Conservation (phyloP, 2,329 filamentous ascomycete species). For the Colletotrichum gigasporum region DNA sequence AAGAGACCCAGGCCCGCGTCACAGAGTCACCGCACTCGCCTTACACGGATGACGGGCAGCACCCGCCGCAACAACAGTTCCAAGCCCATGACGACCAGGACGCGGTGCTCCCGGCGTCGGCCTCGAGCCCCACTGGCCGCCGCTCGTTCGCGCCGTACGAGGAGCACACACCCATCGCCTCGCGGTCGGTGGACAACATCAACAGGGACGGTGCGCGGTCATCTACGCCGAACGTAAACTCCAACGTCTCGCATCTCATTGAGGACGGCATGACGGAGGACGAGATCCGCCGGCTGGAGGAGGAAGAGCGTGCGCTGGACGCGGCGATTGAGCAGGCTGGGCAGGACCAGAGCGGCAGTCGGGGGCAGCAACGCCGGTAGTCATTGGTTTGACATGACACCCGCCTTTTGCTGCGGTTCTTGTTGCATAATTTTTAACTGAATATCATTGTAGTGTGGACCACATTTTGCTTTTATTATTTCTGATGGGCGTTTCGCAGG, state of each 20-base stretch:
- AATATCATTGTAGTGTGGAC: neutral
- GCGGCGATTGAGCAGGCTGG: conserved; percentile 62
- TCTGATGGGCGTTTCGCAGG: neutral
- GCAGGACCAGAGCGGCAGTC: conserved; percentile 14
- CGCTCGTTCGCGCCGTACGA: conserved; percentile 13
- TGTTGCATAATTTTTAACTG: neutral
- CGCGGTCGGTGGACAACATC: conserved; percentile 14
- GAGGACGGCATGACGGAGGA: conserved; percentile 70
- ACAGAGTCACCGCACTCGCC: conserved; percentile 52
- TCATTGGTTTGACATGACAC: too few relatives aligned
- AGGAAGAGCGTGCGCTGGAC: conserved; percentile 67
- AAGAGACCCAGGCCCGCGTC: conserved; percentile 51
- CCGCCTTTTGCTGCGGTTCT: neutral
- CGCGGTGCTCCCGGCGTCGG: neutral
- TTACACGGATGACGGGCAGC: conserved; percentile 52
- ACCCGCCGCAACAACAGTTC: conserved; percentile 21
- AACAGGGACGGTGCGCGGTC: conserved; percentile 12
- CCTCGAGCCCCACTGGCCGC: conserved; percentile 3
- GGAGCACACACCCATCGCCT: conserved; percentile 6
- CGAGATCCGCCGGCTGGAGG: conserved; percentile 64
- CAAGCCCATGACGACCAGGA: neutral
- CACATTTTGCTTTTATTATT: neutral
- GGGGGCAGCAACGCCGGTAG: conserved; percentile 7
- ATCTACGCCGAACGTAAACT: conserved; percentile 36
- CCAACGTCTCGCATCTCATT: conserved; percentile 60